Percentiles rank a stretch among this genome's conserved stretches.
Evolutionary conservation across 2,329 filamentous ascomycete species (phyloP).

Genomic region (Xylariaceae sp.): DNA sequence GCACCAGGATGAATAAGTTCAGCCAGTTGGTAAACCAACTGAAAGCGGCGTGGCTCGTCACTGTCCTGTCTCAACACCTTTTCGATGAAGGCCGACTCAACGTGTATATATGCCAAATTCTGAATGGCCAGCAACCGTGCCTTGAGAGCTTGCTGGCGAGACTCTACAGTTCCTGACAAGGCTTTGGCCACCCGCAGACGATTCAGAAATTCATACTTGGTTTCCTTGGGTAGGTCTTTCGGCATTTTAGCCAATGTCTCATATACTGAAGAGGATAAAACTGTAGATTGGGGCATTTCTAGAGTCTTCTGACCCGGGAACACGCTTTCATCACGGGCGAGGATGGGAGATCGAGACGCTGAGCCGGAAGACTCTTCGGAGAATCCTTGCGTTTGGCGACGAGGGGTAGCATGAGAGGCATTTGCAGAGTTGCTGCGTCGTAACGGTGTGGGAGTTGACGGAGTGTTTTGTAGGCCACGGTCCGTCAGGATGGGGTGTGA

Average conservation of each 20-base stretch:
- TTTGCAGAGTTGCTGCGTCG: constrained; percentile 60
- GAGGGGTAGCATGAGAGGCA: constrained; percentile 36
- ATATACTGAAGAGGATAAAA: constrained; percentile 50
- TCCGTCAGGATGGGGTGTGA: constrained; percentile 25
- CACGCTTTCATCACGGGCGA: constrained; percentile 37
- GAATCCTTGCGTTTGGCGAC: constrained; percentile 33
- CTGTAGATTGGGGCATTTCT: constrained; percentile 56
- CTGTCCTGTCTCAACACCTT: constrained; percentile 82
- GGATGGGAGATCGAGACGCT: constrained; percentile 36
- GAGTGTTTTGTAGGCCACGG: constrained; percentile 43
- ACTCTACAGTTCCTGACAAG: constrained; percentile 58
- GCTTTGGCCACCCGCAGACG: constrained; percentile 80
- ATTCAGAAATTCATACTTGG: constrained; percentile 79
- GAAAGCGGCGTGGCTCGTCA: constrained; percentile 82
- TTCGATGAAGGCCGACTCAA: constrained; percentile 75
- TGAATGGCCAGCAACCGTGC: constrained; percentile 81
- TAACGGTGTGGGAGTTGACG: constrained; percentile 69
- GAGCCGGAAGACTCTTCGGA: constrained; percentile 45
- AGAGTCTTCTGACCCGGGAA: constrained; percentile 52
- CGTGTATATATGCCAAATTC: constrained; percentile 85
- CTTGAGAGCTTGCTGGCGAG: constrained; percentile 70
- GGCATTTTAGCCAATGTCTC: constrained; percentile 53
- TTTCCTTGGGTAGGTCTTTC: constrained; percentile 62
- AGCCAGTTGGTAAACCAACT: constrained; percentile 86
- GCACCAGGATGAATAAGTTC: constrained; percentile 83